Base-by-base conservation (phyloP, 257 asterid genomes). In the Nicotiana undulata region DNA sequence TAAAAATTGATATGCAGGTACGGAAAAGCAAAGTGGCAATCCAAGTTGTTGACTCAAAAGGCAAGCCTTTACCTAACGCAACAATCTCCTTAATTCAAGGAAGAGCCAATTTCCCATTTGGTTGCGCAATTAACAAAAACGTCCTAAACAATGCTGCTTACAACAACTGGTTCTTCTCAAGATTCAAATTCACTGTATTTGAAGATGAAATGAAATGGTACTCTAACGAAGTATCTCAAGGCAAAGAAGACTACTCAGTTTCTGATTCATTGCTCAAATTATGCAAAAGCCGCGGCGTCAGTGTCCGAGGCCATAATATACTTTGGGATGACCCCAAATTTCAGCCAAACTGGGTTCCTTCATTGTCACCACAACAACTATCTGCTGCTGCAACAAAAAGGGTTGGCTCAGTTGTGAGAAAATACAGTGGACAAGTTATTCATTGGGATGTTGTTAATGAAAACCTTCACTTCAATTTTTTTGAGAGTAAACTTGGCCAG, bases 361-460 rank as follows among this genome's bases (percentile, higher is more conserved):
- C 67, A 37, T 87, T 93, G 1, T 51, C 88, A 1, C 55, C 84
- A 2, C 9, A 75, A 2, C 84, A 65, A 58, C 86, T 93, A 9
- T 75, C 79, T 5, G 55, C 53, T 0, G 94, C 90, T 0, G 88
- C 84, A 9, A 28, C 44, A 4, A 84, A 77, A 17, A 84, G 97
- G 24, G 84, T 91, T 2, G 76, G 80, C 3, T 88, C 93, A 58
- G 20, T 93, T 4, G 63, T 88, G 26, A 44, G 55, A 16, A 85
- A 86, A 56, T 93, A 91, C 83, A 74, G n/a, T 5, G 91, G 86
- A 0, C 84, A 89, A 1, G 84, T 91, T 82, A 74, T 93, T 24
- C 93, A 91, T 64, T 93, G 97, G 97, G 98, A 93, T 13, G 97
- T 92, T 3, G 83, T 79, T 40, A 93, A 93, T 18, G 97, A 93